Percentiles rank a stretch among this genome's conserved stretches.
Evolutionary conservation across 352 stramenopile genomes (phyloP).

Genomic region (Phytophthora foliorum): DNA sequence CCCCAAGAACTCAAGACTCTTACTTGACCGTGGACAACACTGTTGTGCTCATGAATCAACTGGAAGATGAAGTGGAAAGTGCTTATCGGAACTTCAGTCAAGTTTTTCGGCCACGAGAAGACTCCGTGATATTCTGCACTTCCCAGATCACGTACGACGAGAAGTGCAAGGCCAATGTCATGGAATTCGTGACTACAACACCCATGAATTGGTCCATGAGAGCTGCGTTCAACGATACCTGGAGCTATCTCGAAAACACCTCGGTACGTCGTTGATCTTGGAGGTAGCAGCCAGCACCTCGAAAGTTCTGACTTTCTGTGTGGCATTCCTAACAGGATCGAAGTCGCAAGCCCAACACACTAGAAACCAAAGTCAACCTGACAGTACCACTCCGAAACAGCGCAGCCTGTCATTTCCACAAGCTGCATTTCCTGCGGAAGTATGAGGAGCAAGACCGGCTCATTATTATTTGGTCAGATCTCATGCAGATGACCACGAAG

Average conservation of each 20-base stretch:
- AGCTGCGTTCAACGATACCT: conserved; percentile 15
- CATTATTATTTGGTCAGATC: conserved; percentile 25
- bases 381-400: not conserved
- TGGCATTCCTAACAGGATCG: not conserved
- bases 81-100: conserved; percentile 19
- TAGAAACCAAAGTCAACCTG: not conserved
- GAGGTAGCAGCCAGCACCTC: not conserved
- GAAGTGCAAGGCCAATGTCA: conserved; percentile 11
- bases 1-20: conserved; percentile 1
- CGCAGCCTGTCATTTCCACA: conserved; percentile 7
- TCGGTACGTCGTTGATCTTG: conserved; percentile 13
- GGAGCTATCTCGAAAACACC: conserved; percentile 25
- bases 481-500: conserved; percentile 22
- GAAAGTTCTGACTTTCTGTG: not conserved
- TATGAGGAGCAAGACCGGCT: conserved; percentile 20
- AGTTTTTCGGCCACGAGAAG: conserved; percentile 11
- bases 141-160: conserved; percentile 21
- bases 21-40: not conserved
- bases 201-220: conserved; percentile 22
- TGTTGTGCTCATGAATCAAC: conserved; percentile 15
- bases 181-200: conserved; percentile 29
- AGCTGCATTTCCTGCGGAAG: conserved; percentile 28
- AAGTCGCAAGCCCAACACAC: conserved; percentile 20
- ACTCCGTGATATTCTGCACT: not conserved
- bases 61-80: conserved; percentile 23